A percentile compares a stretch with the other conserved stretches of the same genome.
These are phyloP conservation scores for Coniochaeta sp. DNA, from an alignment of 2,329 filamentous ascomycete genomes.

Conservation along the genomic window DNA sequence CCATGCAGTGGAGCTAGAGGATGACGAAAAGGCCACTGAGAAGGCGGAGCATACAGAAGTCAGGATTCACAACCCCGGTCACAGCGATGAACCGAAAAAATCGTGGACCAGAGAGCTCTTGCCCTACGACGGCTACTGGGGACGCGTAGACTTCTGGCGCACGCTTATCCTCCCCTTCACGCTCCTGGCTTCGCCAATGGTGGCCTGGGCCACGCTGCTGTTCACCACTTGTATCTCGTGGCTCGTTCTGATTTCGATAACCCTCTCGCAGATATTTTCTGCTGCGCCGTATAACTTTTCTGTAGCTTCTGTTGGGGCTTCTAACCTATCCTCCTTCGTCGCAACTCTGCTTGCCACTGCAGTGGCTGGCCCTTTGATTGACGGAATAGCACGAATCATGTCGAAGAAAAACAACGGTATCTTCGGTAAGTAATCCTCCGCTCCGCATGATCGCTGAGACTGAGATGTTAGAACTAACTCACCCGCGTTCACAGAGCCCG, in stretches of 20 bases:
- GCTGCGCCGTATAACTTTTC: constrained; percentile 26
- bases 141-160: constrained; percentile 25
- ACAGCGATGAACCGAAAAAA: constrained; percentile 9
- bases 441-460: no score
- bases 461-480: background rate
- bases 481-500: constrained; percentile 18
- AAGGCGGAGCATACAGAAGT: constrained; percentile 7
- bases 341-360: constrained; percentile 23
- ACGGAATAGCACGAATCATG: constrained; percentile 24
- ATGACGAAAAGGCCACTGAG: constrained; percentile 12
- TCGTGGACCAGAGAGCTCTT: constrained; percentile 21
- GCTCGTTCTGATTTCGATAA: constrained; percentile 20
- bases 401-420: constrained; percentile 25
- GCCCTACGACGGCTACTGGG: constrained; percentile 29
- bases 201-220: constrained; percentile 28
- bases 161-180: constrained; percentile 26
- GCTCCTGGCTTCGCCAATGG: constrained; percentile 25
- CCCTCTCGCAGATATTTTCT: constrained; percentile 23
- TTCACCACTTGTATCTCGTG: constrained; percentile 28
- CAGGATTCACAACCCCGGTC: background rate
- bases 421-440: constrained; percentile 15
- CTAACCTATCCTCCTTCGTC: constrained; percentile 24
- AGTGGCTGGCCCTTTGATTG: constrained; percentile 23
- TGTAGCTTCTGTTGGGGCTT: constrained; percentile 23
- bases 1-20: constrained; percentile 4